These are phyloP conservation scores for Dothideomycetes sp. DNA, from an alignment of 2,329 filamentous ascomycete species.

Conservation along the genomic window DNA sequence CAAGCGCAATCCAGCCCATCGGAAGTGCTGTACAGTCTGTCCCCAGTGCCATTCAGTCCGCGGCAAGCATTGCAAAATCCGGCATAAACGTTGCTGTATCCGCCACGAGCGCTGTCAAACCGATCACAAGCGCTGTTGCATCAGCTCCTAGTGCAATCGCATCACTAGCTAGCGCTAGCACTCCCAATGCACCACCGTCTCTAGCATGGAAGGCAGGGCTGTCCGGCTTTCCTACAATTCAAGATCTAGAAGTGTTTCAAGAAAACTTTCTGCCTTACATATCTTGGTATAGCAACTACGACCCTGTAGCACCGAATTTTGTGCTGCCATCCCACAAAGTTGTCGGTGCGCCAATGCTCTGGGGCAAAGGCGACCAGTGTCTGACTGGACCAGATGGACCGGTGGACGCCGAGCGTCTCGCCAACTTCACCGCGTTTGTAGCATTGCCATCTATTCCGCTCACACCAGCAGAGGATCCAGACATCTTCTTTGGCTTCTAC, in stretches of 20 bases:
- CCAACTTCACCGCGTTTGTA: slow-evolving; percentile 12
- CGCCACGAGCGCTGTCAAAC: neutral
- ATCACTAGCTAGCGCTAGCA: no score
- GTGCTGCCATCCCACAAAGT: slow-evolving; percentile 8
- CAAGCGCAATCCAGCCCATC: no score
- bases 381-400: slow-evolving; percentile 12
- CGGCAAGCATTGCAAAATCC: neutral
- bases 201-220: slow-evolving; percentile 15
- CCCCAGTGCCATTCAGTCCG: no score
- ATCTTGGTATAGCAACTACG: slow-evolving; percentile 20
- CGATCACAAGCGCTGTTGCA: no score
- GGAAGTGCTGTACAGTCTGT: no score
- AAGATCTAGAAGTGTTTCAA: slow-evolving; percentile 5
- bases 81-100: no score
- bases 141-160: no score
- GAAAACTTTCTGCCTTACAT: slow-evolving; percentile 14
- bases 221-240: slow-evolving; percentile 16
- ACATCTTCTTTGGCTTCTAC: slow-evolving; percentile 21
- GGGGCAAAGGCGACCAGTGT: slow-evolving; percentile 11
- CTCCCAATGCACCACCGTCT: no score
- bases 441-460: no score
- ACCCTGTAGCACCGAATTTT: slow-evolving; percentile 12
- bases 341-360: slow-evolving; percentile 17
- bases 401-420: slow-evolving; percentile 10
- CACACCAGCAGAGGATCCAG: slow-evolving; percentile 11